Evolutionary conservation across 1,284 basidiomycete genomes (phyloP), one percentile per base, ranked within the genome.

Genomic region (Porodaedalea pini): DNA sequence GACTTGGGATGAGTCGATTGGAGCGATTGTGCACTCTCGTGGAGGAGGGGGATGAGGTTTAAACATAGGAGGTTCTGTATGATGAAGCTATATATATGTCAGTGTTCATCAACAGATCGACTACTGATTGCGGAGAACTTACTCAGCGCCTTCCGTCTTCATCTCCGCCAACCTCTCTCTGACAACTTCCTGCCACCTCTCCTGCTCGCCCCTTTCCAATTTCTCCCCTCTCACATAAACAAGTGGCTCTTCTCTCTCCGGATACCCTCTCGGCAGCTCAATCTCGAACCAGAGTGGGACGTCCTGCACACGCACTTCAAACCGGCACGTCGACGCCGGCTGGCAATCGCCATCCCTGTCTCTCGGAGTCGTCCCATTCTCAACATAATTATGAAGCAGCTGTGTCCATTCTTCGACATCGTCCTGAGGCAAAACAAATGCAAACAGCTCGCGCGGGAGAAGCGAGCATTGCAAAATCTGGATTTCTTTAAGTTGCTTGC

Each of bases 11-110:
- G 53, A 29, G 10, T 19, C 19, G 34, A 15, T n/a, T 27, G 11
- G 2, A 19, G 27, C 40, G 8, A 57, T 25, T 68, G 66, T 19
- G 61, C 43, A 48, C 71, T 68, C 54, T 75, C 73, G 61, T 80
- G 79, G 3, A 88, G 67, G 2, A 78, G 67, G 0, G 86, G 84
- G 0, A 89, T 72, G 29, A 88, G 76, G 62, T 84, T 75, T 0
- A 76, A 63, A 0, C 80, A 81, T 4, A 88, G 61, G 23, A 87
- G 67, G 63, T 86, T 77, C 65, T 81, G 88, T 2, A 82, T 66
- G 0, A 82, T 81, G 65, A 80, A 87, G 60, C 86, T 89, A 55
- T 19, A 39, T 19, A 8, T 19, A 23, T 1, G 3, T 32, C 48
- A 50, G 23, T 19, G 40, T 11, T 44, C 43, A 47, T 7, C 53